Percentiles rank a stretch among this genome's conserved stretches.
Conservation (phyloP, 345 rosid genomes). For the Aquilaria malaccensis region DNA sequence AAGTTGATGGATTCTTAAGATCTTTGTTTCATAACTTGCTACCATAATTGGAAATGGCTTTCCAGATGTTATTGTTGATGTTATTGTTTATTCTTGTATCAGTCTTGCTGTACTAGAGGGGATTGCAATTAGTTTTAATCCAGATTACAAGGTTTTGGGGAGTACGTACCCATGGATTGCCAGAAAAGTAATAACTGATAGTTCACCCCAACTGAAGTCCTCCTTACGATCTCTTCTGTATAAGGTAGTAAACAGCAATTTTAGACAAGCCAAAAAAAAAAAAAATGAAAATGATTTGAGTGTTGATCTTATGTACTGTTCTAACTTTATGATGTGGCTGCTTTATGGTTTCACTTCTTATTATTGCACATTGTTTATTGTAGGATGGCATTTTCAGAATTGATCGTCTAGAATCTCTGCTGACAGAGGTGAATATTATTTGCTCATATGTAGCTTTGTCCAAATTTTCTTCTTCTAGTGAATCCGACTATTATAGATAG, state of each 20-base stretch:
- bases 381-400: slow-evolving; percentile 89
- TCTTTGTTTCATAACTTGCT: neutral
- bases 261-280: too few relatives aligned
- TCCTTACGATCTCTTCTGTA: slow-evolving; percentile 76
- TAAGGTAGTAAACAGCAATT: slow-evolving; percentile 39
- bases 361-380: slow-evolving; percentile 9
- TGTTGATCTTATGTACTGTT: slow-evolving; percentile 1
- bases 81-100: slow-evolving; percentile 16
- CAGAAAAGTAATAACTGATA: slow-evolving; percentile 73
- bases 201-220: slow-evolving; percentile 76
- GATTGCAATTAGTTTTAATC: slow-evolving; percentile 68
- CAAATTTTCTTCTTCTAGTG: neutral
- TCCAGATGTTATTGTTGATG: neutral
- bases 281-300: too few relatives aligned
- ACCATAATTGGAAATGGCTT: slow-evolving; percentile 2
- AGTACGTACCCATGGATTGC: slow-evolving; percentile 99
- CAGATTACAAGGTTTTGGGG: slow-evolving; percentile 89
- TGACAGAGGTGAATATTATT: slow-evolving; percentile 54
- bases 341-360: slow-evolving; percentile 2
- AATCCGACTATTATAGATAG: too few relatives aligned
- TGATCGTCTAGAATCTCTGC: slow-evolving; percentile 85
- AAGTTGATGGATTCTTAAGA: neutral
- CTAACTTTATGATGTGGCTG: neutral
- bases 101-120: slow-evolving; percentile 98
- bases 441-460: neutral